Conservation (phyloP, 192 early-diverging fungal genomes). For the Podila minutissima region DNA sequence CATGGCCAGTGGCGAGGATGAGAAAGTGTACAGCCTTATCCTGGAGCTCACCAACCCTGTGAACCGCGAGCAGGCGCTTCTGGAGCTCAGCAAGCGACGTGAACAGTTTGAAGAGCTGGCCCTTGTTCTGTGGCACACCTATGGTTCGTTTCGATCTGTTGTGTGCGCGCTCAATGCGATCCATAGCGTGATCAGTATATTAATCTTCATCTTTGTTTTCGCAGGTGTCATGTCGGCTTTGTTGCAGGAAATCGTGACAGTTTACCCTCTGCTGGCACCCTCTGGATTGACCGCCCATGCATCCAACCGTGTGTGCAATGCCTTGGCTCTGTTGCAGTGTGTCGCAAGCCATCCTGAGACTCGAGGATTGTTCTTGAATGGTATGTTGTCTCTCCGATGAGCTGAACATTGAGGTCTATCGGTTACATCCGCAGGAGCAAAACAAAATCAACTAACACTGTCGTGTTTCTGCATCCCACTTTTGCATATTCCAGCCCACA, state of each 20-base stretch:
- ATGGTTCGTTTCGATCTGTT: constrained; percentile 49
- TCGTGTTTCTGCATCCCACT: too few relatives aligned
- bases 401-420: too few relatives aligned
- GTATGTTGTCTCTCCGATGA: constrained; percentile 51
- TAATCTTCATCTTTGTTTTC: constrained; percentile 20
- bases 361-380: constrained; percentile 80
- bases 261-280: constrained; percentile 91
- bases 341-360: constrained; percentile 96
- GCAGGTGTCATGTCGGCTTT: constrained; percentile 96
- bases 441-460: too few relatives aligned
- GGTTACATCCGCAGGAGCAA: too few relatives aligned
- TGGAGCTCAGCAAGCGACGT: constrained; percentile 93
- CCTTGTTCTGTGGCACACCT: constrained; percentile 96
- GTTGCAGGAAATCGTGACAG: constrained; percentile 95
- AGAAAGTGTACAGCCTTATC: constrained; percentile 90
- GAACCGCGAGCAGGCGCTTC: constrained; percentile 88
- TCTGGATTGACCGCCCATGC: constrained; percentile 87
- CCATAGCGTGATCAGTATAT: not conserved
- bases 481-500: constrained; percentile 74
- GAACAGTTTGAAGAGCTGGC: constrained; percentile 97
- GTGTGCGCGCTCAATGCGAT: too few relatives aligned
- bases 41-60: constrained; percentile 81
- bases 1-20: constrained; percentile 64
- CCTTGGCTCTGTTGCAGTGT: constrained; percentile 93
- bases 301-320: constrained; percentile 97